Base-by-base conservation (phyloP, 306 rosid genomes). In the Medicago arabica region DNA sequence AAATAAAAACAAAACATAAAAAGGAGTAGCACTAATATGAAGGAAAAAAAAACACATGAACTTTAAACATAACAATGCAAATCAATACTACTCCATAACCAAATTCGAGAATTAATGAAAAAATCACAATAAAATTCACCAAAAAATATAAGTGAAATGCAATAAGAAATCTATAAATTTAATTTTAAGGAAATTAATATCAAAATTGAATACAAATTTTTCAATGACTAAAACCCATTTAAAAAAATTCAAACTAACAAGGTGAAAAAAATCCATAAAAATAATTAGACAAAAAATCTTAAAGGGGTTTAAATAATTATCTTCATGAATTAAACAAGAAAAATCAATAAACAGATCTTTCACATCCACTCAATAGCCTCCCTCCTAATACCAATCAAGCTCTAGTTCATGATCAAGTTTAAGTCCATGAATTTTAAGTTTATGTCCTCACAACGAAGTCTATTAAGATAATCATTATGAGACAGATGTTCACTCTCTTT, bases 401-500 rank as follows among this genome's bases (percentile, higher is more conserved):
- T 39, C 43, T 8, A 6, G 43, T 39, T 39, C 1, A 31, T 3
- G 36, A 3, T 31, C 4, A 44, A 31, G 43, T 8, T 39, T 7
- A 39, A 39, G 2, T 7, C 43, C 10, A 10, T 8, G 7, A 39
- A 7, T 7, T 39, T 39, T 8, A 39, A 0, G 16, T 14, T 49
- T n/a, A 49, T 1, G 71, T 84, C 92, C 83, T 93, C 89, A 72
- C 83, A 62, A 49, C 85, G 88, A 71, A 93, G 75, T 71, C 88
- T 88, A 53, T 69, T 69, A 25, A 91, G 81, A 73, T 91, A 93
- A 89, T 89, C 96, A 61, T 38, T 75, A n/a, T 41, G 76, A 36
- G 98, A 96, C 74, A 88, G 75, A 83, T 81, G 84, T 28, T 84
- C 87, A 7, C 50, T 78, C 85, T 91, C 97, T 72, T 61, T 88